A percentile compares a stretch with the other conserved stretches of the same genome.
phyloP scores from a whole-genome alignment of 495 filamentous ascomycete species.

The Rostrohypoxylon terebratum region DNA sequence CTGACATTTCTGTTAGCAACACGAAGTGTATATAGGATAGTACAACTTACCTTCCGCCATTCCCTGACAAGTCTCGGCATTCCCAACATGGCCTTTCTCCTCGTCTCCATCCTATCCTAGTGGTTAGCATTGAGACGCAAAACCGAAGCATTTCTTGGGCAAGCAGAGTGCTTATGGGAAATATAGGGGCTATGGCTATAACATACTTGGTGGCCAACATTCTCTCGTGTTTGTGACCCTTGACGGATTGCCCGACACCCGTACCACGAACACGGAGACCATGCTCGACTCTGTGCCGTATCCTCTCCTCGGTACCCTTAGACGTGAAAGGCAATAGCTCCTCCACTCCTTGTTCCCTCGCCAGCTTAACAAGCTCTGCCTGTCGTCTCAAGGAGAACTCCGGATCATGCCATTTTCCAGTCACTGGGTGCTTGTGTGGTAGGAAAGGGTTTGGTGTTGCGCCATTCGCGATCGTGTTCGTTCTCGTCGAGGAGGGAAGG shows the following conservation, averaged over 20 bases:
- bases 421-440: slow-evolving; percentile 74
- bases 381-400: slow-evolving; percentile 85
- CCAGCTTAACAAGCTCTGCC: slow-evolving; percentile 91
- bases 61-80: slow-evolving; percentile 91
- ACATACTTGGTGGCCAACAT: slow-evolving; percentile 79
- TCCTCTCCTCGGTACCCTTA: slow-evolving; percentile 79
- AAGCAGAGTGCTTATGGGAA: background rate
- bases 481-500: slow-evolving; percentile 52
- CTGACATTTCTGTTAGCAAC: slow-evolving; percentile 59
- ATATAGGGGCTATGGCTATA: slow-evolving; percentile 3
- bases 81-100: slow-evolving; percentile 89
- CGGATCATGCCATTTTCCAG: slow-evolving; percentile 82
- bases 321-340: slow-evolving; percentile 79
- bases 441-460: slow-evolving; percentile 79
- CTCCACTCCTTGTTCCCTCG: slow-evolving; percentile 82
- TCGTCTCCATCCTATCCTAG: slow-evolving; percentile 77
- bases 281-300: slow-evolving; percentile 73
- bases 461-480: slow-evolving; percentile 53
- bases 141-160: background rate
- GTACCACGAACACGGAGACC: slow-evolving; percentile 88
- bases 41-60: slow-evolving; percentile 86
- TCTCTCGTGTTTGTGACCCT: slow-evolving; percentile 94
- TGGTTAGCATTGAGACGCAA: slow-evolving; percentile 36
- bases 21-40: background rate
- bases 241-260: slow-evolving; percentile 90